Conservation (phyloP, 2,329 filamentous ascomycete genomes). For the Hysterium pulicare region DNA sequence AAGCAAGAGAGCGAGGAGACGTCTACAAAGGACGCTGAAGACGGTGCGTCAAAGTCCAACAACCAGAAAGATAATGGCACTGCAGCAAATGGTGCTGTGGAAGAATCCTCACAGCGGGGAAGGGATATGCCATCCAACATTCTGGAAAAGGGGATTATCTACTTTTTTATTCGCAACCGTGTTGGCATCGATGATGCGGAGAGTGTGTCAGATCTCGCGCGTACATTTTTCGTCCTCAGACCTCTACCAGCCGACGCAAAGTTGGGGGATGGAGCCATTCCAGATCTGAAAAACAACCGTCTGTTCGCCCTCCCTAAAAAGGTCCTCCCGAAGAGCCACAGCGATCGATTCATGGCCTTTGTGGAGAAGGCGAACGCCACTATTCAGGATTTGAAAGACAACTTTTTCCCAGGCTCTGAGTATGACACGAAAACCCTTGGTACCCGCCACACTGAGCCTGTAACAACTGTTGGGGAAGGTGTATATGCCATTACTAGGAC, state of each 20-base stretch:
- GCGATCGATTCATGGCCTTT: conserved; percentile 75
- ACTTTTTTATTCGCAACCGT: conserved; percentile 82
- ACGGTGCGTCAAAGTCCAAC: conserved; percentile 12
- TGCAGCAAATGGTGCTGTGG: conserved; percentile 42
- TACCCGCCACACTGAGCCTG: conserved; percentile 63
- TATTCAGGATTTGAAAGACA: conserved; percentile 67
- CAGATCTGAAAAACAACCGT: conserved; percentile 61
- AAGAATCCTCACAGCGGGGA: conserved; percentile 50
- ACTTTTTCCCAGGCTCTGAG: conserved; percentile 63
- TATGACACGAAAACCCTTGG: conserved; percentile 76
- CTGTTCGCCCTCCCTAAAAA: conserved; percentile 83
- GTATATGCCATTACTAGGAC: conserved; percentile 78
- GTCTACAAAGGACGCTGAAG: conserved; percentile 11
- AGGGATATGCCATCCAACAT: conserved; percentile 58
- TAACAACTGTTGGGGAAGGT: conserved; percentile 76
- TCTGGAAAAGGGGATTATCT: conserved; percentile 83
- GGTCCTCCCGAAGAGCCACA: conserved; percentile 64
- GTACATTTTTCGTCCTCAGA: conserved; percentile 75
- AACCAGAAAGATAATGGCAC: conserved; percentile 18
- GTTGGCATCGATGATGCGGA: conserved; percentile 70
- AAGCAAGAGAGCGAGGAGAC: conserved; percentile 6
- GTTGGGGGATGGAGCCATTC: conserved; percentile 57
- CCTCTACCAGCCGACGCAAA: conserved; percentile 69
- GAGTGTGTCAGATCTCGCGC: conserved; percentile 67
- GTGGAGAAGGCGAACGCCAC: conserved; percentile 70